A percentile compares a stretch with the other conserved stretches of the same genome.
Evolutionary conservation across 2,329 filamentous ascomycete genomes (phyloP).

Genomic region (Paradendryphiella salina): DNA sequence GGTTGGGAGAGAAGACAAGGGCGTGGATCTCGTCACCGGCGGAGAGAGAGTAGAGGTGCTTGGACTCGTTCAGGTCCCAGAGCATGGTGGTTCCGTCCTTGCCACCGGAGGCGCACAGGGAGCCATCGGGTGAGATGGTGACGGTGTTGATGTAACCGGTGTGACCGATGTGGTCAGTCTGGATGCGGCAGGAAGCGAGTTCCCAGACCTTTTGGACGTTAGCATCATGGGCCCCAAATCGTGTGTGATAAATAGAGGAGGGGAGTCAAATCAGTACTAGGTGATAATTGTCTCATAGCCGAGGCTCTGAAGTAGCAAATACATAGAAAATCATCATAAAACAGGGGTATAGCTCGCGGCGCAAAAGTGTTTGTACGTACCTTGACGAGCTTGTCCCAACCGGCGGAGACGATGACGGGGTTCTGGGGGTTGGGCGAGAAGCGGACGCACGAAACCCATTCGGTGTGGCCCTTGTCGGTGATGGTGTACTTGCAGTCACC

Average conservation of each 20-base stretch:
- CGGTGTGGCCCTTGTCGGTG: conserved; percentile 99
- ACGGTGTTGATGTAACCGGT: conserved; percentile 99
- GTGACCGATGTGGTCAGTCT: conserved; percentile 99
- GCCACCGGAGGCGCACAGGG: conserved; percentile 96
- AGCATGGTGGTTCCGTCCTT: conserved; percentile 99
- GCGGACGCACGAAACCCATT: conserved; percentile 99
- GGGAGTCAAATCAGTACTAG: conserved; percentile 69
- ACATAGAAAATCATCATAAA: conserved; percentile 93
- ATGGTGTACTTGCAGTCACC: conserved; percentile 99
- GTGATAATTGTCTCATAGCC: conserved; percentile 99
- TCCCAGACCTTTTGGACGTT: conserved; percentile 83
- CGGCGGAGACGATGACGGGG: conserved; percentile 97
- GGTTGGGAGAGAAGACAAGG: conserved; percentile 99
- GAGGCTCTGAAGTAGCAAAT: conserved; percentile 99
- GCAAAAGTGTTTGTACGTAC: conserved; percentile 61
- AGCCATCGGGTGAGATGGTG: conserved; percentile 99
- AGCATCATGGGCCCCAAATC: conserved; percentile 23
- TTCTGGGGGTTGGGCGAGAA: conserved; percentile 99
- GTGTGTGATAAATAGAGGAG: background rate
- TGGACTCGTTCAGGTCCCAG: conserved; percentile 99
- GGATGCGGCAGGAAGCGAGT: conserved; percentile 97
- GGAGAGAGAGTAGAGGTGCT: conserved; percentile 99
- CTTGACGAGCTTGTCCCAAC: conserved; percentile 99
- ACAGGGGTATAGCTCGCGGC: background rate
- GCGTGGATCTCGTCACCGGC: conserved; percentile 99